Base-by-base conservation (phyloP, 2,329 filamentous ascomycete species). In the Xylariales sp. region DNA sequence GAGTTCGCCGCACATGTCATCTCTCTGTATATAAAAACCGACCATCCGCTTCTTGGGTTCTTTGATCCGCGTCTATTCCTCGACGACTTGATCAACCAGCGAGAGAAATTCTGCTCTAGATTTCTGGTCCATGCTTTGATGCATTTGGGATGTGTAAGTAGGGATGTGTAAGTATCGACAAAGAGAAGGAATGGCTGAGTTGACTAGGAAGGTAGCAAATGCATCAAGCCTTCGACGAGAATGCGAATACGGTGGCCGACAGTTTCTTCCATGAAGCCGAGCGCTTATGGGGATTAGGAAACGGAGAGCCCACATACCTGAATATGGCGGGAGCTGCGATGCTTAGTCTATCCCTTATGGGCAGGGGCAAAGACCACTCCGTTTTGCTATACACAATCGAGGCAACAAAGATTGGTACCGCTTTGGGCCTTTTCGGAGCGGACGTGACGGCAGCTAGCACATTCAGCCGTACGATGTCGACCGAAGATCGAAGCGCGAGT, bases 11-110 rank as follows among this genome's bases (percentile, higher is more conserved):
- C 55, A 2, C 52, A 48, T 9, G 47, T 52, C 16, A 60, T 66
- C n/a, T 66, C 62, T 2, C 42, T 60, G 2, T 66, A 66, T 31
- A 44, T 66, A 4, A 48, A 54, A 38, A 66, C 62, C 2, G 64
- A 69, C 10, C 61, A 66, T 38, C 62, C 64, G 0, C 49, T 68
- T 1, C 45, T 68, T 10, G 61, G 60, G 2, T 40, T 54, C 1
- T 68, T 68, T 31, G 52, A 64, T 19, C 45, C 64, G 0, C 14
- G 51, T 15, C 45, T 64, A 0, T 64, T 68, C 31, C 43, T 68
- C 11, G 35, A 49, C 8, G 57, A 66, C 39, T 46, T 68, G 3
- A 43, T 61, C 3, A 37, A 43, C 11, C 40, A 49, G 4, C 40
- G 43, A 11, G 32, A 39, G 3, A 44, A 48, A 0, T 57, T 57